Percentiles rank a stretch among this genome's conserved stretches.
These are phyloP conservation scores for Kwoniella shivajii DNA, from an alignment of 1,284 basidiomycete species.

Conservation along the genomic window DNA sequence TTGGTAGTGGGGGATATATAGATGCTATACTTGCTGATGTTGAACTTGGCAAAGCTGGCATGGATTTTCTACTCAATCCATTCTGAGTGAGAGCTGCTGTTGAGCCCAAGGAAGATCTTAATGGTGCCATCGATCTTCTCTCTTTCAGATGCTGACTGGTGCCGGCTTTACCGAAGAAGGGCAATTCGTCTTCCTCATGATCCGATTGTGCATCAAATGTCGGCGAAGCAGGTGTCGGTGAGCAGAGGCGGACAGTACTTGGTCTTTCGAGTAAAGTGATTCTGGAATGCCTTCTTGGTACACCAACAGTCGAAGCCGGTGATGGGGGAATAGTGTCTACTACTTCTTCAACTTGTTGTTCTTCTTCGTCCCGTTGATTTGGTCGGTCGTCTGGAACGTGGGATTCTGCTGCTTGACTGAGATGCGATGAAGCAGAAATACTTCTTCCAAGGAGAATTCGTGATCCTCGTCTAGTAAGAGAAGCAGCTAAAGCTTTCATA, in stretches of 20 bases:
- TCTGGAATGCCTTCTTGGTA: constrained; percentile 39
- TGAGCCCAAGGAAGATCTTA: constrained; percentile 15
- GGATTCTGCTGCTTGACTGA: not conserved
- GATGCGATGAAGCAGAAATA: constrained; percentile 12
- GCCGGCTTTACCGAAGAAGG: constrained; percentile 30
- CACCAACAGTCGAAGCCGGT: constrained; percentile 48
- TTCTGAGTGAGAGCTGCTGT: constrained; percentile 1
- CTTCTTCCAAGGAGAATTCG: constrained; percentile 19
- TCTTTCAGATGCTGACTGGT: constrained; percentile 35
- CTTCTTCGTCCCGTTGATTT: not conserved
- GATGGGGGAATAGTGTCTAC: constrained; percentile 32
- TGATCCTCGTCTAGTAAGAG: constrained; percentile 23
- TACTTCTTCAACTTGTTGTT: constrained; percentile 21
- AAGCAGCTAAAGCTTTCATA: constrained; percentile 25
- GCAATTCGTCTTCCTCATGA: constrained; percentile 35
- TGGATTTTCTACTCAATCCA: constrained; percentile 34
- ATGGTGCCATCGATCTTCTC: constrained; percentile 39
- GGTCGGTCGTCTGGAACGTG: not conserved
- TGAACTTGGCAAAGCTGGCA: constrained; percentile 31
- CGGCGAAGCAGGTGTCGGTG: constrained; percentile 28
- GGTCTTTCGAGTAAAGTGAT: constrained; percentile 38
- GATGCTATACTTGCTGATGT: constrained; percentile 22
- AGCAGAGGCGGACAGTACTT: constrained; percentile 43
- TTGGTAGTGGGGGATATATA: constrained; percentile 42
- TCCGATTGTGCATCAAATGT: not conserved